Percentiles rank a stretch among this genome's conserved stretches.
Evolutionary conservation across 176 grass and related monocot species (phyloP).

Genomic region (Aechmea fasciata): DNA sequence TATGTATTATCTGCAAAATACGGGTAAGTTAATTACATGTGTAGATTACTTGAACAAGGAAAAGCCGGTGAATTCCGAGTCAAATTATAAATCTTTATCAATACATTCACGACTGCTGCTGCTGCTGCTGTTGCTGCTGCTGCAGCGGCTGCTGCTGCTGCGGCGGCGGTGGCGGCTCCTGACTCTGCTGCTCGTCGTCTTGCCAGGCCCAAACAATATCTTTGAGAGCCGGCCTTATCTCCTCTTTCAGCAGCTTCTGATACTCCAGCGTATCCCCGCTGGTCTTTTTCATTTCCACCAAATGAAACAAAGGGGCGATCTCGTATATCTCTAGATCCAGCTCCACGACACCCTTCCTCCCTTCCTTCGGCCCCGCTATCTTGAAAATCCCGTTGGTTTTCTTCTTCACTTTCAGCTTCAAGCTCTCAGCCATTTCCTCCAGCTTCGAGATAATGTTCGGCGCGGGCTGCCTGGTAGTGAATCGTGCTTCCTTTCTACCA

Average conservation of each 20-base stretch:
- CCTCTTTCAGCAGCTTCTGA: constrained; percentile 64
- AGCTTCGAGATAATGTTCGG: constrained; percentile 49
- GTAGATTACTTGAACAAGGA: too few relatives aligned
- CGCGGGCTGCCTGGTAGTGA: constrained; percentile 58
- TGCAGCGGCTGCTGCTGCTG: too few relatives aligned
- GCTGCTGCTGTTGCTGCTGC: constrained; percentile 13
- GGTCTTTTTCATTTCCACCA: constrained; percentile 78
- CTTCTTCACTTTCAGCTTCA: constrained; percentile 67
- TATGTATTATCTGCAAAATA: too few relatives aligned
- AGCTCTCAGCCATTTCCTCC: constrained; percentile 46
- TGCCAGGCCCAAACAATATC: constrained; percentile 97
- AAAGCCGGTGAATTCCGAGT: neutral
- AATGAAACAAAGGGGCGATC: constrained; percentile 53
- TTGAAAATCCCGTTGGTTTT: constrained; percentile 67
- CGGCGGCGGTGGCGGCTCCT: constrained; percentile 23
- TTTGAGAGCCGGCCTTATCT: constrained; percentile 64
- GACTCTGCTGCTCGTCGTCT: constrained; percentile 27
- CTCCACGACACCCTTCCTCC: constrained; percentile 75
- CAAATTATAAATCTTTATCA: neutral
- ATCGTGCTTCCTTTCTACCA: constrained; percentile 42
- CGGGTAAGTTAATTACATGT: too few relatives aligned
- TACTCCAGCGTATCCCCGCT: constrained; percentile 80
- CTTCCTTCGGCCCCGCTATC: constrained; percentile 47
- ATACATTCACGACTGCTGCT: neutral
- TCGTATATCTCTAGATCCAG: constrained; percentile 76